A percentile compares a stretch with the other conserved stretches of the same genome.
phyloP scores from a whole-genome alignment of 225 moss, liverwort and hornwort genomes.

The Lunularia cruciata region DNA sequence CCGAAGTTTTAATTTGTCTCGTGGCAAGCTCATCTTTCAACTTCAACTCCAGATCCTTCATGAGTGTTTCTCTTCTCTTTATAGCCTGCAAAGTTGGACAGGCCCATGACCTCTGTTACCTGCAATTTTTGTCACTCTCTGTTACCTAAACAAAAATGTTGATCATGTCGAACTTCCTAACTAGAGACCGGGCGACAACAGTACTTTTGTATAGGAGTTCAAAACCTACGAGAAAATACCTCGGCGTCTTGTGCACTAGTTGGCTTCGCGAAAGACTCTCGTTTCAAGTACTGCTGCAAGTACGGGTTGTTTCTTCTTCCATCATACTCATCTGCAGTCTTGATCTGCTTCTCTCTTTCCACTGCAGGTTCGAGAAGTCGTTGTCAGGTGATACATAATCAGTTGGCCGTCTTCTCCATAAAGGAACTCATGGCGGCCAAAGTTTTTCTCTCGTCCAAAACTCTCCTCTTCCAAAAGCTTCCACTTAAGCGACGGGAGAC shows the following conservation, averaged over 20 bases:
- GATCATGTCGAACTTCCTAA: no score
- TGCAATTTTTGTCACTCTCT: no score
- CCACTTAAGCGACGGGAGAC: no score
- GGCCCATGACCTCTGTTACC: neutral
- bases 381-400: neutral
- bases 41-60: slow-evolving; percentile 14
- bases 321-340: slow-evolving; percentile 1
- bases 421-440: no score
- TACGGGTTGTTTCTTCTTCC: slow-evolving; percentile 17
- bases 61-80: slow-evolving; percentile 12
- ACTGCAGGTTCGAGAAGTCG: neutral
- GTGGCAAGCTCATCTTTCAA: slow-evolving; percentile 10
- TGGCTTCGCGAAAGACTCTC: slow-evolving; percentile 6
- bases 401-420: no score
- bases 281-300: slow-evolving; percentile 18
- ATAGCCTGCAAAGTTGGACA: neutral
- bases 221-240: slow-evolving; percentile 2
- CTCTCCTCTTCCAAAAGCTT: no score
- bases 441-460: no score
- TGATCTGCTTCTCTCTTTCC: slow-evolving; percentile 3
- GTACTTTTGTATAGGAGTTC: no score
- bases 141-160: neutral
- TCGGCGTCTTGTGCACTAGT: neutral
- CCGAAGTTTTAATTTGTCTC: neutral
- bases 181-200: no score